These are phyloP conservation scores for Marasmius oreades DNA, from an alignment of 1,284 basidiomycete genomes.

Conservation along the genomic window DNA sequence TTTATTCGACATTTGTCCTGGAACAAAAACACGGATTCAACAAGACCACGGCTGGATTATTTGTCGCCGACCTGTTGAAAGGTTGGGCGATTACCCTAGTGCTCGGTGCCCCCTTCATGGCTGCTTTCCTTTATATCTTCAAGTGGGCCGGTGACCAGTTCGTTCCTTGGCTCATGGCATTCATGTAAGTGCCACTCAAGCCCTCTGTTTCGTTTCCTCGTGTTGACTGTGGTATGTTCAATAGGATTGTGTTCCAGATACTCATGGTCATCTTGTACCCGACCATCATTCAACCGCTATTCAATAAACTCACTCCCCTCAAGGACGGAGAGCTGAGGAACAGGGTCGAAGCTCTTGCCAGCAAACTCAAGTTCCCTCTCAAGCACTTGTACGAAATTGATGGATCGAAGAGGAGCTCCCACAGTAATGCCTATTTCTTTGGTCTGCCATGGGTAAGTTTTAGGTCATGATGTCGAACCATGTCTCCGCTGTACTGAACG, in stretches of 20 bases:
- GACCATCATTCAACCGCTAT: slow-evolving; percentile 90
- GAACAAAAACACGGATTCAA: slow-evolving; percentile 98
- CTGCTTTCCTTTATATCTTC: slow-evolving; percentile 86
- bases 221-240: neutral
- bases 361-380: slow-evolving; percentile 87
- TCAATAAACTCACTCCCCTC: slow-evolving; percentile 94
- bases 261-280: slow-evolving; percentile 85
- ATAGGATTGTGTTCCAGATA: slow-evolving; percentile 79
- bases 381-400: slow-evolving; percentile 97
- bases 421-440: slow-evolving; percentile 96
- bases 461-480: neutral
- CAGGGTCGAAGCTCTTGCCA: slow-evolving; percentile 73
- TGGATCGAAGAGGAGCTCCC: slow-evolving; percentile 91
- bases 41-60: slow-evolving; percentile 80
- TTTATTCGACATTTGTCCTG: slow-evolving; percentile 90
- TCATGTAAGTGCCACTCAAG: slow-evolving; percentile 53
- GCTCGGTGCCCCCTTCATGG: slow-evolving; percentile 87
- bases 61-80: slow-evolving; percentile 79
- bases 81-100: slow-evolving; percentile 69
- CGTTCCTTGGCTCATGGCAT: slow-evolving; percentile 86
- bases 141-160: slow-evolving; percentile 90
- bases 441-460: slow-evolving; percentile 81
- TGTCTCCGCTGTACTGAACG: neutral
- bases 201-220: neutral
- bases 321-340: slow-evolving; percentile 69